phyloP scores from a whole-genome alignment of 1,139 yeast genomes.

The Sugiyamaella paludigena region DNA sequence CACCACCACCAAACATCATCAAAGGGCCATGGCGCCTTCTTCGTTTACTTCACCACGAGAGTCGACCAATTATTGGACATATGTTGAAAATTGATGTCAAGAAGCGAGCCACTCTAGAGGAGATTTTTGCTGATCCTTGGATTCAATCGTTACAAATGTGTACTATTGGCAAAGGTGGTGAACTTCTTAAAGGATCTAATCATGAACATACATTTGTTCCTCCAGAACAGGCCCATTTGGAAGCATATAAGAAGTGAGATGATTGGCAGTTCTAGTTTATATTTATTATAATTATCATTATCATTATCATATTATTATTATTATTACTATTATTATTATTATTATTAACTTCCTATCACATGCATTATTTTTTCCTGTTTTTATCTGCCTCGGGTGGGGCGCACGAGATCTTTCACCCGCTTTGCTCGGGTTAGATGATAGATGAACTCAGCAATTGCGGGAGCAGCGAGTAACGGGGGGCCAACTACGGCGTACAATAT shows the following conservation, averaged over 20 bases:
- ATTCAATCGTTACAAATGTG: slow-evolving; percentile 53
- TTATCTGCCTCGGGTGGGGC: too few relatives aligned
- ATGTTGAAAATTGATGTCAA: slow-evolving; percentile 72
- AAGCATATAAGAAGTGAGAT: slow-evolving; percentile 39
- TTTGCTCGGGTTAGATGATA: too few relatives aligned
- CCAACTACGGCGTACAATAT: background rate
- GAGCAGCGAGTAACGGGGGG: background rate
- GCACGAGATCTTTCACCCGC: too few relatives aligned
- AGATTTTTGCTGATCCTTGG: slow-evolving; percentile 71
- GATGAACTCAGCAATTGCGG: too few relatives aligned
- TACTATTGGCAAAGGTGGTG: slow-evolving; percentile 44
- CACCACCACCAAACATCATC: slow-evolving; percentile 26
- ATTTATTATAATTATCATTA: slow-evolving; percentile 10
- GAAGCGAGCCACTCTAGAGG: slow-evolving; percentile 66
- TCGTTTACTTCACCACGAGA: slow-evolving; percentile 81
- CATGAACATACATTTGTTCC: slow-evolving; percentile 58
- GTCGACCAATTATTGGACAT: slow-evolving; percentile 70
- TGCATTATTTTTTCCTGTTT: too few relatives aligned
- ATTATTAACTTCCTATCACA: too few relatives aligned
- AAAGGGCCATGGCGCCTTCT: slow-evolving; percentile 85
- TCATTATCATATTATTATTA: background rate
- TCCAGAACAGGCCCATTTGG: slow-evolving; percentile 48
- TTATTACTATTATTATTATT: background rate
- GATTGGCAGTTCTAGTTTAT: background rate
- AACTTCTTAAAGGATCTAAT: slow-evolving; percentile 46